Evolutionary conservation across 305 asterid genomes (phyloP).

Genomic region (Solanum hybrid): DNA sequence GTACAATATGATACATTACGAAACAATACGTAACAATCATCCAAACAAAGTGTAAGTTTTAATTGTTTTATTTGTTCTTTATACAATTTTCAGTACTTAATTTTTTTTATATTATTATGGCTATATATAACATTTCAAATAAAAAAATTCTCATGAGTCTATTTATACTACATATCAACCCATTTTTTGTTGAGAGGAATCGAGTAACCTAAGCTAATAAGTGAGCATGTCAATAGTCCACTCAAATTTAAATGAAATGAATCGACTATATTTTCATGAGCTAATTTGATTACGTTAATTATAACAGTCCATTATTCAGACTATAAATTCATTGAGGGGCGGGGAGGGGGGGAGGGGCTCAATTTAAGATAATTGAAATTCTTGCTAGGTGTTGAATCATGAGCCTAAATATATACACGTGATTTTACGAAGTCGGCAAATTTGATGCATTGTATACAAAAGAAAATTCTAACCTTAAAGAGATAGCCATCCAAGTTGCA

Average conservation of each 20-base stretch:
- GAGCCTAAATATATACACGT: neutral
- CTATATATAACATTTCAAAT: too few relatives aligned
- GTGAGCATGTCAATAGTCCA: neutral
- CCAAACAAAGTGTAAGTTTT: neutral
- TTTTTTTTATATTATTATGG: too few relatives aligned
- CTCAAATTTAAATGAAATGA: neutral
- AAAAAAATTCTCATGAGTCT: neutral
- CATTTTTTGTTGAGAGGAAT: neutral
- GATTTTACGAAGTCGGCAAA: neutral
- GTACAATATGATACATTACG: too few relatives aligned
- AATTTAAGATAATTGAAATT: neutral
- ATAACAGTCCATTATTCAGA: neutral
- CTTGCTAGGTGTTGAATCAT: neutral
- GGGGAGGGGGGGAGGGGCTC: neutral
- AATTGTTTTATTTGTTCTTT: neutral
- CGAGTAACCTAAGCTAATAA: too few relatives aligned
- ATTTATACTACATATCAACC: neutral
- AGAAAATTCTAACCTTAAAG: neutral
- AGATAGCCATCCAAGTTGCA: neutral
- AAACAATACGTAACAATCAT: too few relatives aligned
- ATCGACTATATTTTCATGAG: rapidly evolving
- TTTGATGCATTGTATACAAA: neutral
- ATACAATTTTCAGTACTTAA: neutral
- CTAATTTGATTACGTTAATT: too few relatives aligned
- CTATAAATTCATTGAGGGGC: neutral